Conservation (phyloP, 78 protist genomes). For the Guillardia theta region DNA sequence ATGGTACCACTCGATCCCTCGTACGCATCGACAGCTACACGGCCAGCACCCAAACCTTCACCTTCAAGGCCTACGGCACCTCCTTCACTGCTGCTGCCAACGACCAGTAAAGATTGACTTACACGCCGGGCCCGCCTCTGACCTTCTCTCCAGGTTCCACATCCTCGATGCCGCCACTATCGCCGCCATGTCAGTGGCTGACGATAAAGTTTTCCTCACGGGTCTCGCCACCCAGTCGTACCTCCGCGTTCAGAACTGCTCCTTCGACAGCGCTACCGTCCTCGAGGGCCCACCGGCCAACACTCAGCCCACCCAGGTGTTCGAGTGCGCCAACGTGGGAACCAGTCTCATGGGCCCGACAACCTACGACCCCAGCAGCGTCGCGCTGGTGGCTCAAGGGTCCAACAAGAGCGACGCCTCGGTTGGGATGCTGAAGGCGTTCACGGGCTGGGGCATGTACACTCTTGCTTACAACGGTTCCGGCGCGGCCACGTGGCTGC, state of each 20-base stretch:
- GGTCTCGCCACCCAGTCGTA: neutral
- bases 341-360: neutral
- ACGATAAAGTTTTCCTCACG: neutral
- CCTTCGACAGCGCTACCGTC: slow-evolving; percentile 15
- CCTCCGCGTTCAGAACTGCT: neutral
- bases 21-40: too few relatives aligned
- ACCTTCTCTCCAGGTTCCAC: too few relatives aligned
- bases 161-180: neutral
- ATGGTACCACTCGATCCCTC: too few relatives aligned
- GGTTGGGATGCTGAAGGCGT: neutral
- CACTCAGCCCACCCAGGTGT: neutral
- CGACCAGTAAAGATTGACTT: too few relatives aligned
- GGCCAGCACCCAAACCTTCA: too few relatives aligned
- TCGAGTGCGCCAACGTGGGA: neutral
- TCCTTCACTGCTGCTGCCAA: too few relatives aligned
- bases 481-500: neutral
- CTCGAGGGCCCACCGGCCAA: slow-evolving; percentile 8
- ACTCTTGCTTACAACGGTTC: neutral
- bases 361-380: neutral
- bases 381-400: neutral
- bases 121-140: too few relatives aligned
- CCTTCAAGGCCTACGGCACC: too few relatives aligned
- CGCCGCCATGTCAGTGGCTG: neutral
- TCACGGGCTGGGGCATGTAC: neutral
- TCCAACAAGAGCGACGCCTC: neutral